These are phyloP conservation scores for Ilyonectria robusta DNA, from an alignment of 2,329 filamentous ascomycete species.

Conservation along the genomic window DNA sequence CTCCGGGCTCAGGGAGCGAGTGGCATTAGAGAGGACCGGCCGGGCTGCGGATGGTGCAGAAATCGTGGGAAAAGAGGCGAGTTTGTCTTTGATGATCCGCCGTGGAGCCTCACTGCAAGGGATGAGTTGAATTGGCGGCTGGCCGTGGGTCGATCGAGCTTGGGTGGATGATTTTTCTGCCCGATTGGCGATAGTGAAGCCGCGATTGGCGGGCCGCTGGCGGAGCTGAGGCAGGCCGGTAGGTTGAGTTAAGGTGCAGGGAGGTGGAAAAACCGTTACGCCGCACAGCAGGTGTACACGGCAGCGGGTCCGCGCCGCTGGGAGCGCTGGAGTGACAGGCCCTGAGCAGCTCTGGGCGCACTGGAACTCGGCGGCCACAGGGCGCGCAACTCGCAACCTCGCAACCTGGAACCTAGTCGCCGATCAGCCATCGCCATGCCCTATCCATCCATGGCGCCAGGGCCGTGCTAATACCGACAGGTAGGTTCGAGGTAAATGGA, in stretches of 20 bases:
- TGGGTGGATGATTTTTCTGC: conserved; percentile 18
- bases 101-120: conserved; percentile 17
- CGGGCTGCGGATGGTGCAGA: not conserved
- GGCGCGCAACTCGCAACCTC: not conserved
- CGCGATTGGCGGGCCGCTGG: conserved; percentile 9
- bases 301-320: conserved; percentile 23
- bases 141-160: conserved; percentile 13
- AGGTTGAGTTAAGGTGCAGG: conserved; percentile 23
- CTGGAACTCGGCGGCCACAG: not conserved
- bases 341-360: not conserved
- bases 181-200: conserved; percentile 1
- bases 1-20: not conserved
- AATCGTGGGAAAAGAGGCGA: not conserved
- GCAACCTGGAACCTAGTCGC: not conserved
- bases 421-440: not conserved
- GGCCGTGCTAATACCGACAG: not conserved
- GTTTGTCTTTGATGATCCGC: not conserved
- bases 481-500: not conserved
- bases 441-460: not conserved
- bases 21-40: not conserved
- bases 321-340: conserved; percentile 14
- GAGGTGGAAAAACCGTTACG: conserved; percentile 34
- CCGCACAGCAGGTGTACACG: conserved; percentile 21
- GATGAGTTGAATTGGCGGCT: conserved; percentile 6
- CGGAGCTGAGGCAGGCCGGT: not conserved